phyloP scores from a whole-genome alignment of 2,329 filamentous ascomycete genomes.

The Epichloe bromicola region DNA sequence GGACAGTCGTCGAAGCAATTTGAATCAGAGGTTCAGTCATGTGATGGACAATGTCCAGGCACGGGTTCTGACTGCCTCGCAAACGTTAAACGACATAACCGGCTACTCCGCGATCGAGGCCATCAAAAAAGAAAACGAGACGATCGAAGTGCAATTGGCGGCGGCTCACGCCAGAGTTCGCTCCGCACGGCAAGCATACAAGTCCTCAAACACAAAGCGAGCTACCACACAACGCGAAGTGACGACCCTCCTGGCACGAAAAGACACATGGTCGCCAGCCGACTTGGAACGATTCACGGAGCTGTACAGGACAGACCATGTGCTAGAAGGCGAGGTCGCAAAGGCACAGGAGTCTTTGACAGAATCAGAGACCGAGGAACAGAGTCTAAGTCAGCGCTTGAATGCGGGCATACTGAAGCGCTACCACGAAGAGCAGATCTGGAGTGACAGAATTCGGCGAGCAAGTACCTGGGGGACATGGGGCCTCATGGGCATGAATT shows the following conservation, averaged over 20 bases:
- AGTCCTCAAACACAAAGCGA: slow-evolving; percentile 69
- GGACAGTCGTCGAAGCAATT: slow-evolving; percentile 19
- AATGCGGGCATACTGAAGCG: slow-evolving; percentile 75
- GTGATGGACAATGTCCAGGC: slow-evolving; percentile 85
- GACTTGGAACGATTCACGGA: slow-evolving; percentile 93
- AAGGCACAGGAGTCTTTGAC: slow-evolving; percentile 59
- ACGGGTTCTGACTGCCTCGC: slow-evolving; percentile 71
- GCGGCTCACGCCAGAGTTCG: slow-evolving; percentile 54
- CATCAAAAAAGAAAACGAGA: slow-evolving; percentile 66
- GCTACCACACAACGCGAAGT: slow-evolving; percentile 91
- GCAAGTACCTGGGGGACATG: slow-evolving; percentile 99
- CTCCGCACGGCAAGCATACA: slow-evolving; percentile 61
- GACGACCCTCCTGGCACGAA: slow-evolving; percentile 82
- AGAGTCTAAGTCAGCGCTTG: slow-evolving; percentile 61
- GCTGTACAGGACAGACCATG: slow-evolving; percentile 83
- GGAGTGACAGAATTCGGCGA: slow-evolving; percentile 91
- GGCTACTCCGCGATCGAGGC: slow-evolving; percentile 86
- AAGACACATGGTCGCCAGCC: slow-evolving; percentile 75
- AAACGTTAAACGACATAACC: slow-evolving; percentile 85
- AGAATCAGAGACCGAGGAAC: slow-evolving; percentile 64
- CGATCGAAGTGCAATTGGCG: slow-evolving; percentile 46
- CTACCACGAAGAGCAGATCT: slow-evolving; percentile 98
- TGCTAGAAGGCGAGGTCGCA: slow-evolving; percentile 74
- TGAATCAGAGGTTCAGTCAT: slow-evolving; percentile 21
- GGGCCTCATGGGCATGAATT: slow-evolving; percentile 94